A percentile compares a stretch with the other conserved stretches of the same genome.
phyloP scores from a whole-genome alignment of 805 yeast species.

The Wickerhamomyces mucosus region DNA sequence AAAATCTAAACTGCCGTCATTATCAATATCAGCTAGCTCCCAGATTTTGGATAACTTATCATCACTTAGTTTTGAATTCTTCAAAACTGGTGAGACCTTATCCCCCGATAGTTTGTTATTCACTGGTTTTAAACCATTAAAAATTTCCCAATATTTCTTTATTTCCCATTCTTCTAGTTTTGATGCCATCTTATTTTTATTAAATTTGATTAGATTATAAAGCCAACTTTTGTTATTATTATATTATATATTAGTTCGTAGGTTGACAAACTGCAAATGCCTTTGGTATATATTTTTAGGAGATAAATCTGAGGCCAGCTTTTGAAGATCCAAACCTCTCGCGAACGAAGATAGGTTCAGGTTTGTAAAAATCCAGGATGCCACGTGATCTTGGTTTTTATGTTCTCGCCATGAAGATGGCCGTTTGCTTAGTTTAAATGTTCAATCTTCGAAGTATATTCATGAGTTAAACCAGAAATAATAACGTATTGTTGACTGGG shows the following conservation, averaged over 20 bases:
- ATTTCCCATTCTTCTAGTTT: conserved; percentile 91
- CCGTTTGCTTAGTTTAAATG: too few species aligned
- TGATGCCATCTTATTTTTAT: conserved; percentile 31
- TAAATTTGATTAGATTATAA: neutral
- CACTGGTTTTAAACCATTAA: conserved; percentile 78
- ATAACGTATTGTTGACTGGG: too few species aligned
- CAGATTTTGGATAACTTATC: conserved; percentile 75
- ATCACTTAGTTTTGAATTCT: conserved; percentile 77
- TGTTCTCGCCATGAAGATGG: too few species aligned
- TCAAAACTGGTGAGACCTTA: conserved; percentile 75
- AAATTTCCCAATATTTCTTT: conserved; percentile 96
- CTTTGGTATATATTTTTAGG: neutral
- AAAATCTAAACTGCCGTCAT: conserved; percentile 85
- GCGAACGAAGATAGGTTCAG: too few species aligned
- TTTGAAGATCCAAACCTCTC: too few species aligned
- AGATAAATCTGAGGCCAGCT: neutral
- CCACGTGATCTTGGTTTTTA: too few species aligned
- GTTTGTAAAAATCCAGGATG: too few species aligned
- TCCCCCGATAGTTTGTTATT: conserved; percentile 77
- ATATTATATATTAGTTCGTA: neutral
- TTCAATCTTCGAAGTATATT: too few species aligned
- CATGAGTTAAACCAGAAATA: too few species aligned
- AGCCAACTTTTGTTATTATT: neutral
- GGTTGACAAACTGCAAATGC: too few species aligned
- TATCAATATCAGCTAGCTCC: conserved; percentile 89